Evolutionary conservation across 202 grass and related monocot species (phyloP), one percentile per base, ranked within the genome.

Genomic region (Schoenoplectus tabernaemontani): DNA sequence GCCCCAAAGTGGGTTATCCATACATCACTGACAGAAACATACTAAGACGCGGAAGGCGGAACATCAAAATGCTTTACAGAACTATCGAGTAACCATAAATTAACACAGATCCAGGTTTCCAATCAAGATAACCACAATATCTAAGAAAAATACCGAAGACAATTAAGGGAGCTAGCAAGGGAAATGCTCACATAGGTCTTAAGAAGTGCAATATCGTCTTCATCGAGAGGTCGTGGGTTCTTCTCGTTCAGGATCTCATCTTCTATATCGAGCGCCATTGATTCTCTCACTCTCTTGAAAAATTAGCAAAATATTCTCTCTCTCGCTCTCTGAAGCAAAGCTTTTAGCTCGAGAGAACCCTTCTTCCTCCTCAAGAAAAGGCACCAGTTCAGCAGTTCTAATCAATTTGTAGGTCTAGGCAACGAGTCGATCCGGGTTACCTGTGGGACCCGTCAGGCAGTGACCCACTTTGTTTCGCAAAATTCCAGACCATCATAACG

Each of bases 161-260:
- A 64, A 67, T 20, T 32, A 78, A 68, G 8, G 5, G 22, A 79
- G 56, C 19, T 30, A 67, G 41, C 26, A 23, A 51, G 32, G 64
- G 62, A 20, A 47, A 33, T 36, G 83, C 86, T 50, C 26, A 97
- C 93, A 34, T 93, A 97, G 76, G 88, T 91, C 78, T 97, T 97
- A 59, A 97, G 88, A 41, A 93, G 87, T 0, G 90, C 91, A 79
- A 94, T 94, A 58, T 91, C 88, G 63, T 86, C 82, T 68, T 89
- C 91, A 71, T 94, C 88, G 22, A 89, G 76, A 20, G 93, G 90
- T 8, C 82, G 88, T 4, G 88, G 90, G 62, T 91, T 95, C 83
- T 95, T 95, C 87, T 95, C 87, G 87, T 87, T 89, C 75, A 89
- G 77, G 43, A 91, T 87, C 37, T 95, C 92, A 24, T 91, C 89